phyloP scores from a whole-genome alignment of 805 yeast genomes.

The Candida ficus region DNA sequence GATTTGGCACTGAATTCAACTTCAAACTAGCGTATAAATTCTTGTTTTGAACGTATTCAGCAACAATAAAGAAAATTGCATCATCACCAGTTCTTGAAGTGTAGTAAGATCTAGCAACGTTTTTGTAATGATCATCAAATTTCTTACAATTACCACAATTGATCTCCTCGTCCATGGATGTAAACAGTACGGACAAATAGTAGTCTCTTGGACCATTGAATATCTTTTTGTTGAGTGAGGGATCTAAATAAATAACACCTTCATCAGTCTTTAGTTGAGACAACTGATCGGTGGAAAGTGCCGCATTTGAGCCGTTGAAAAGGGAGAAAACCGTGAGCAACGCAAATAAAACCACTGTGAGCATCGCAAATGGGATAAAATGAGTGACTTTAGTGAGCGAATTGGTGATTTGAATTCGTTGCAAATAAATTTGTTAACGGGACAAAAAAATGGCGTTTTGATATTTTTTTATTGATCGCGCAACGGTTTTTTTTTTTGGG shows the following conservation, averaged over 20 bases:
- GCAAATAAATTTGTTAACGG: too few species aligned
- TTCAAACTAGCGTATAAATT: conserved; percentile 36
- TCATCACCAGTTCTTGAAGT: conserved; percentile 37
- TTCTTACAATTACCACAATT: conserved; percentile 44
- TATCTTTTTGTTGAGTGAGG: conserved; percentile 34
- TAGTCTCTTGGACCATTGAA: conserved; percentile 48
- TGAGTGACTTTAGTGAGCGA: too few species aligned
- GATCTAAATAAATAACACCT: conserved; percentile 33
- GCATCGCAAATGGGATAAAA: too few species aligned
- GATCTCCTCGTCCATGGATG: conserved; percentile 39
- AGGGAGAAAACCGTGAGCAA: not conserved
- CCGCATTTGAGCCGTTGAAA: not conserved
- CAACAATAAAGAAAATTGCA: conserved; percentile 40
- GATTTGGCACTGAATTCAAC: conserved; percentile 52
- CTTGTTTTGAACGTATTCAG: conserved; percentile 45
- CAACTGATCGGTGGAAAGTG: conserved; percentile 14
- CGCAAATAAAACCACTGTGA: too few species aligned
- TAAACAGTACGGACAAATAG: conserved; percentile 45
- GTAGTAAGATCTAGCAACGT: conserved; percentile 40
- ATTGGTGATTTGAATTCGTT: too few species aligned
- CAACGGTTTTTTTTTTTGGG: too few species aligned
- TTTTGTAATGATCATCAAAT: conserved; percentile 36
- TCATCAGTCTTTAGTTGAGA: conserved; percentile 4
- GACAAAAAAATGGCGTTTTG: too few species aligned
- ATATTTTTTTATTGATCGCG: too few species aligned